phyloP scores from a whole-genome alignment of 371 early-diverging fungal species.

The Mortierella sp. region DNA sequence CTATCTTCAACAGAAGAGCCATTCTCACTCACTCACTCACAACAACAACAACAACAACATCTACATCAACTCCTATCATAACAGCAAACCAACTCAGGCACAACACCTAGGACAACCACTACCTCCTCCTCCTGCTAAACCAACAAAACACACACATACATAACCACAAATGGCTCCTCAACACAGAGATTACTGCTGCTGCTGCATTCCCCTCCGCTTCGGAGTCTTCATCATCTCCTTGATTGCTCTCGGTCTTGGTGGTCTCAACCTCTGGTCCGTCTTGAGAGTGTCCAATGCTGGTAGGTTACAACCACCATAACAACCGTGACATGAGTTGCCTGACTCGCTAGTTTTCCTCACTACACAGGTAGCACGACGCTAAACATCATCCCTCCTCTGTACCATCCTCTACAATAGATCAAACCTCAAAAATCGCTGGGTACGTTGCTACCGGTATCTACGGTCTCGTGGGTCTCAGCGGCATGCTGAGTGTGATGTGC shows the following conservation, averaged over 20 bases:
- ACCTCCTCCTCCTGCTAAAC: background rate
- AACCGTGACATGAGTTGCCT: background rate
- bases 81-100: background rate
- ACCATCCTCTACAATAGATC: slow-evolving; percentile 10
- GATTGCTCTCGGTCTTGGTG: slow-evolving; percentile 5
- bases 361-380: too few relatives aligned
- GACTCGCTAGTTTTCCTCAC: background rate
- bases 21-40: background rate
- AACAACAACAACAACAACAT: background rate
- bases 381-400: background rate
- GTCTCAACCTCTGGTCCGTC: background rate
- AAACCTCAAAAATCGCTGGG: slow-evolving; percentile 10
- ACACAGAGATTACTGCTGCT: slow-evolving; percentile 21
- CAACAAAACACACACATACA: background rate
- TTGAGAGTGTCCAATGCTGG: background rate
- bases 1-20: background rate
- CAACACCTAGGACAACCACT: background rate
- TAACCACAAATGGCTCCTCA: slow-evolving; percentile 2
- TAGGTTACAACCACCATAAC: background rate
- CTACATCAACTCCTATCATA: background rate
- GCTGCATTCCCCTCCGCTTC: slow-evolving; percentile 25
- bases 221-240: slow-evolving; percentile 22
- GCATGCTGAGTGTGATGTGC: slow-evolving; percentile 21
- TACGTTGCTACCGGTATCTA: slow-evolving; percentile 23
- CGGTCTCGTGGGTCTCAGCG: slow-evolving; percentile 23